Conservation (phyloP, 1,284 basidiomycete species). For the Ceratobasidium sp. region DNA sequence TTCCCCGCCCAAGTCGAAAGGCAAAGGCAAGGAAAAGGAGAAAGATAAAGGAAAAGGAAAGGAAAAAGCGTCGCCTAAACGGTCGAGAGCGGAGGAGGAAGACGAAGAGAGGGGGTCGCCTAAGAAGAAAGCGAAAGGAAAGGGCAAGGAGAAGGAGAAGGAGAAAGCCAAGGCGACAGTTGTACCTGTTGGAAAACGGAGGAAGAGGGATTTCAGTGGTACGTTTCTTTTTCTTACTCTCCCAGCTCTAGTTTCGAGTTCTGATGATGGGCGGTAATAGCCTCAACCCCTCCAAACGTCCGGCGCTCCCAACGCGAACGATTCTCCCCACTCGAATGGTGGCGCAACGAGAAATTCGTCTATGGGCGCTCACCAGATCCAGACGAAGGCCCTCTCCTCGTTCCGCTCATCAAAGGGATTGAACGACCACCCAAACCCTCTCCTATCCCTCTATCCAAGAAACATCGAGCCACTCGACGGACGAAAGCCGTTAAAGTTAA, state of each 20-base stretch:
- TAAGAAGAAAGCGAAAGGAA: not conserved
- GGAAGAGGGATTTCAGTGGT: constrained; percentile 40
- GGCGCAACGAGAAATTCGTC: constrained; percentile 92
- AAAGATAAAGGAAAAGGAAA: not conserved
- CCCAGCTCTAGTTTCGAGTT: no score
- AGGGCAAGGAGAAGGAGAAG: not conserved
- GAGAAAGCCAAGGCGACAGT: not conserved
- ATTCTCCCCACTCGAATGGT: constrained; percentile 87
- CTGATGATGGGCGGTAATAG: no score
- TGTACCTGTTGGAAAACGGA: constrained; percentile 27
- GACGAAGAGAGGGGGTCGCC: not conserved
- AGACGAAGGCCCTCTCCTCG: constrained; percentile 67
- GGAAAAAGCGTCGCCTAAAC: constrained; percentile 1
- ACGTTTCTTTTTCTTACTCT: no score
- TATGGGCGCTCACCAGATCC: constrained; percentile 73
- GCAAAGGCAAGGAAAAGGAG: constrained; percentile 14
- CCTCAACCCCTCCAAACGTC: constrained; percentile 60
- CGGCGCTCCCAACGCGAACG: constrained; percentile 82
- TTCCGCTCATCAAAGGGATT: constrained; percentile 87
- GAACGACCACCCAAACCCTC: constrained; percentile 81
- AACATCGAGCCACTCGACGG: constrained; percentile 58
- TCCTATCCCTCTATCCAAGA: constrained; percentile 69
- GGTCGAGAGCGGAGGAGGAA: not conserved
- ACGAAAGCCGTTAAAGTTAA: constrained; percentile 58
- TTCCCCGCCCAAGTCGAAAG: constrained; percentile 5